Conservation (phyloP, 345 rosid species). For the thale cress (Arabidopsis thaliana) region TAIR10.1 NC_003071.7:77001-77500, state of each 20-base stretch:
- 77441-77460: slow-evolving; percentile 26
- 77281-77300: slow-evolving; percentile 52
- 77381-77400: slow-evolving; percentile 8
- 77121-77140: slow-evolving; percentile 33
- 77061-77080: neutral
- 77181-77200: slow-evolving; percentile 96
- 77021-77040: slow-evolving; percentile 9
- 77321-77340: slow-evolving; percentile 18
- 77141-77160: slow-evolving; percentile 96
- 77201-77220: slow-evolving; percentile 94
- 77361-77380: slow-evolving; percentile 27
- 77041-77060: slow-evolving; percentile 17
- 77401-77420: slow-evolving; percentile 6
- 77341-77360: slow-evolving; percentile 15
- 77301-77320: neutral
- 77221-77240: slow-evolving; percentile 74
- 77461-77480: slow-evolving; percentile 65
- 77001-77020: slow-evolving; percentile 17
- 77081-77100: slow-evolving; percentile 6
- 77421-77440: neutral
- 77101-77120: slow-evolving; percentile 2
- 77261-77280: slow-evolving; percentile 87
- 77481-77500: slow-evolving; percentile 72
- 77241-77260: slow-evolving; percentile 96
- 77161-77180: slow-evolving; percentile 90